Evolutionary conservation across 768 basidiomycete species (phyloP), one percentile per base, ranked within the genome.

Genomic region (Rhizopogon rudus): DNA sequence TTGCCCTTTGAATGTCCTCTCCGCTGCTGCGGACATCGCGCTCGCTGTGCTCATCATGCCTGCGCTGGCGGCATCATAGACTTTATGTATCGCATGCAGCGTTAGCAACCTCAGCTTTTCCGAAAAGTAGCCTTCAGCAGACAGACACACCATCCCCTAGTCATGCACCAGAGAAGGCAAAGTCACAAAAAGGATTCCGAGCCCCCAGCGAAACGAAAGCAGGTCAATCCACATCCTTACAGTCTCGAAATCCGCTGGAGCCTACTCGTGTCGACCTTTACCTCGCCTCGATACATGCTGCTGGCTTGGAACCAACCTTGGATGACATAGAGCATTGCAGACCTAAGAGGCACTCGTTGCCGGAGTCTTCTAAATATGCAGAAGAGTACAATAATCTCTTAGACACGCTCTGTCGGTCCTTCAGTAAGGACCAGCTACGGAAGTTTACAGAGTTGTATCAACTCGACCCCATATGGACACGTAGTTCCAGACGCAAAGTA

Each of bases 271-370:
- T 87, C 5, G 78, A 83, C 53, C 71, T 75, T 37, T 83, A 81
- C 63, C 78, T 91, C 14, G 72, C 81, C n/a, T 72, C 76, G 29
- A 72, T 87, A 43, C 72, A 73, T 42, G 70, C 73, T 20, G 70
- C 75, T 31, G 75, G 77, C 25, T 63, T 73, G 29, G 69, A 77
- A 28, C 75, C 87, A 6, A 80, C 80, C 3, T 69, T 88, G 28
- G 74, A 71, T 40, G 89, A 91, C 55, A 66, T 90, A 42, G 86
- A 88, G 63, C 76, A 75, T 13, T 79, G 74, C 57, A 80, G 75
- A 51, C 83, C 86, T 5, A 45, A 51, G 13, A 56, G 57, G 2
- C 74, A 75, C 51, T 67, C 80, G 10, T 59, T 64, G 5, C 71
- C 79, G 4, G 72, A 73, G 20, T 73, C 77, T 1, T 62, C 67